Percentiles rank a stretch among this genome's conserved stretches.
phyloP scores from a whole-genome alignment of 192 early-diverging fungal species.

The Linderina pennispora region DNA sequence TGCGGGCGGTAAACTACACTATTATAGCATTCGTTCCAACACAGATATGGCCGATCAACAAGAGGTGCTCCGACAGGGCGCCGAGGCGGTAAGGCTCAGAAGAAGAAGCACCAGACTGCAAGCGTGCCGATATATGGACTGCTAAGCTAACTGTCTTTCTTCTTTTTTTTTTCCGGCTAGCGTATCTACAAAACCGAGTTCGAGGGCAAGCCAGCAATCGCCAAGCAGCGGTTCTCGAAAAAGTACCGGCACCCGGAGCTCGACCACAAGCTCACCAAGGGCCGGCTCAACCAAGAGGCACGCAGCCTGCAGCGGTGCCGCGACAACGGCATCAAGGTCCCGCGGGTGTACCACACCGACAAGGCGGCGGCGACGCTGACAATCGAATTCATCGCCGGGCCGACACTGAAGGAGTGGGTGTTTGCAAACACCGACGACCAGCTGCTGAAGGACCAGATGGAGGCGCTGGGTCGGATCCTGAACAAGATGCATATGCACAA shows the following conservation, averaged over 20 bases:
- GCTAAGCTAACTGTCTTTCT: too few relatives aligned
- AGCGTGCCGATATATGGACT: too few relatives aligned
- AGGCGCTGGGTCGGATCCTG: slow-evolving; percentile 57
- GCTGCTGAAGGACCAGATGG: slow-evolving; percentile 36
- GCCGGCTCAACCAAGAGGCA: slow-evolving; percentile 80
- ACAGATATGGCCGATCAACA: slow-evolving; percentile 13
- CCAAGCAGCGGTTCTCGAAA: slow-evolving; percentile 93
- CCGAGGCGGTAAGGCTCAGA: slow-evolving; percentile 77
- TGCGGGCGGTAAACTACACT: too few relatives aligned
- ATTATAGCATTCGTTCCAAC: too few relatives aligned
- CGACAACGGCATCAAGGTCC: slow-evolving; percentile 70
- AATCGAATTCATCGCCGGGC: slow-evolving; percentile 84
- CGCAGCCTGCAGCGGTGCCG: slow-evolving; percentile 70
- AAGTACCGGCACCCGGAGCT: slow-evolving; percentile 86
- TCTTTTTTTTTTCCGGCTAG: too few relatives aligned
- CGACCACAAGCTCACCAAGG: slow-evolving; percentile 73
- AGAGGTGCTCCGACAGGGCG: slow-evolving; percentile 76
- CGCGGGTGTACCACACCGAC: slow-evolving; percentile 79
- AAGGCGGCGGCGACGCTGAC: slow-evolving; percentile 64
- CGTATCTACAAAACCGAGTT: slow-evolving; percentile 70
- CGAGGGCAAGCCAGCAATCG: slow-evolving; percentile 55
- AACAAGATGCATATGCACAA: slow-evolving; percentile 78
- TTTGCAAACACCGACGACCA: slow-evolving; percentile 19
- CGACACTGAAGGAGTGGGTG: slow-evolving; percentile 68
- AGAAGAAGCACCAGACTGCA: too few relatives aligned